Evolutionary conservation across 352 stramenopile species (phyloP).

Genomic region (Globisporangium canariense): DNA sequence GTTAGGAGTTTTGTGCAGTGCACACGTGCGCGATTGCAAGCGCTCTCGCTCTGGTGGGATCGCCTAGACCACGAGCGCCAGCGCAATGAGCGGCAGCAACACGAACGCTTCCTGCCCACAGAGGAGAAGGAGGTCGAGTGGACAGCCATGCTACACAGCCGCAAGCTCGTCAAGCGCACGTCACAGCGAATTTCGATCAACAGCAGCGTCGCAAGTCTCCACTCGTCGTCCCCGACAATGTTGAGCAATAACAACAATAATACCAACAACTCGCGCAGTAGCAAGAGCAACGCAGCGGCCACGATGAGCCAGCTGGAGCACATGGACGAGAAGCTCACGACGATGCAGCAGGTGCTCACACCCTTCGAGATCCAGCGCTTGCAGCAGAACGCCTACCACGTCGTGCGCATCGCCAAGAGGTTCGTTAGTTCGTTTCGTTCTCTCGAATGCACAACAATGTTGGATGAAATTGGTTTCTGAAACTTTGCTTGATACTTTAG

Average conservation of each 20-base stretch:
- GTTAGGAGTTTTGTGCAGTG: conserved; percentile 45
- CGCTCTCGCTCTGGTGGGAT: conserved; percentile 65
- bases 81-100: conserved; percentile 44
- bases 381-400: conserved; percentile 50
- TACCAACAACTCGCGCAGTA: not conserved
- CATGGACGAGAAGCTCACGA: conserved; percentile 61
- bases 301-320: conserved; percentile 37
- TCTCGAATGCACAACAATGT: not conserved
- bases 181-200: not conserved
- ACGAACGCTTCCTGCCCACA: conserved; percentile 25
- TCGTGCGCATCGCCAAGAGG: conserved; percentile 72
- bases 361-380: conserved; percentile 75
- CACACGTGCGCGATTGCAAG: conserved; percentile 48
- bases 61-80: conserved; percentile 62
- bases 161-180: conserved; percentile 12
- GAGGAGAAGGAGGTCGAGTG: conserved; percentile 40
- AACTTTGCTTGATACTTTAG: conserved; percentile 17
- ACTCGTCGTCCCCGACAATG: conserved; percentile 3
- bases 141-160: conserved; percentile 14
- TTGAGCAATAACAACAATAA: conserved; percentile 4
- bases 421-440: conserved; percentile 19
- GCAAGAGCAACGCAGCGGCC: not conserved
- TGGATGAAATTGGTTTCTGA: not conserved
- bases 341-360: conserved; percentile 76
- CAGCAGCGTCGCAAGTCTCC: conserved; percentile 3